These are phyloP conservation scores for Dichotomocladium elegans DNA, from an alignment of 371 early-diverging fungal genomes.

Conservation along the genomic window DNA sequence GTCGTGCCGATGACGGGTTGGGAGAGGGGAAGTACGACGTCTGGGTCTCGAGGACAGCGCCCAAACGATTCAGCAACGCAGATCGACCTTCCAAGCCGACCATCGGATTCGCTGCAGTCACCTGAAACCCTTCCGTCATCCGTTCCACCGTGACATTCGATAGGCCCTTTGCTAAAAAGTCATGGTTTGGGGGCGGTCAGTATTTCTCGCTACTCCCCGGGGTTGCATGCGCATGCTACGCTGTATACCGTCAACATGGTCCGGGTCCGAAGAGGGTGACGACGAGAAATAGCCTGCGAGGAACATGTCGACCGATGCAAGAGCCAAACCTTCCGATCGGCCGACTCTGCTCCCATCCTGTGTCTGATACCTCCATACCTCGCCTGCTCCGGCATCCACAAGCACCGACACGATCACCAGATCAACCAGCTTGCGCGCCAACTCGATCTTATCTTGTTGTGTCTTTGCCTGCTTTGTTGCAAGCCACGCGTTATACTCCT, in stretches of 20 bases:
- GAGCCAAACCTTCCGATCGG: conserved; percentile 85
- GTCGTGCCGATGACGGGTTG: conserved; percentile 50
- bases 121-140: conserved; percentile 79
- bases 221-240: neutral
- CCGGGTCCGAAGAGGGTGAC: conserved; percentile 33
- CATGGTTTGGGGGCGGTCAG: neutral
- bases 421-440: conserved; percentile 74
- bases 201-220: neutral
- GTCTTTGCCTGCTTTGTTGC: conserved; percentile 15
- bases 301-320: conserved; percentile 90
- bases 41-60: conserved; percentile 49
- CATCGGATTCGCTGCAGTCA: conserved; percentile 71
- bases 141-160: conserved; percentile 50
- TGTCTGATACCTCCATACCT: conserved; percentile 69
- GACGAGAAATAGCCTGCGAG: conserved; percentile 74
- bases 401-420: conserved; percentile 87
- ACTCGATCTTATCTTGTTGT: conserved; percentile 45
- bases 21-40: conserved; percentile 58
- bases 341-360: conserved; percentile 32
- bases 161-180: conserved; percentile 50
- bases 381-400: conserved; percentile 93
- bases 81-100: conserved; percentile 82
- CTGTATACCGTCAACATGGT: conserved; percentile 70
- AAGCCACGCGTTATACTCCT: conserved; percentile 48
- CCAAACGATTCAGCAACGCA: conserved; percentile 66